Evolutionary conservation across 768 basidiomycete species (phyloP), one percentile per base, ranked within the genome.

Genomic region (Mycena floridula): DNA sequence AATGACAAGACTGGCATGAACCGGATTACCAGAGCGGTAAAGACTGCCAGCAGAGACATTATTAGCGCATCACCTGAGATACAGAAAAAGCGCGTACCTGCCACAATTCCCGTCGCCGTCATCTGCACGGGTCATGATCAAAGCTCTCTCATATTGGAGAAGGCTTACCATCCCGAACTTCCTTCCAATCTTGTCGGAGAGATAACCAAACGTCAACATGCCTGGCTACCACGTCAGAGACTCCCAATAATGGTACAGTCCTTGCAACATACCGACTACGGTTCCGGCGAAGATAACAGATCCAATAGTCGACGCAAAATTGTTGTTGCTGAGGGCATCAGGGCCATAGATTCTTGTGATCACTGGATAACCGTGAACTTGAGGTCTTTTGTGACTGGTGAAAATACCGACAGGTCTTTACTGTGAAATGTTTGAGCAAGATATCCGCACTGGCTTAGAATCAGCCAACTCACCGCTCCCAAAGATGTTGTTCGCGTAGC

Each of bases 251-350:
- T n/a, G n/a, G n/a, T n/a, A n/a, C n/a, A n/a, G n/a, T n/a, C n/a
- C n/a, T n/a, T n/a, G n/a, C 27, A 92, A 64, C 88, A 89, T 91
- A 26, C 93, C 91, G 8, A 90, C 72, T n/a, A 95, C 64, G 6
- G 84, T 88, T 12, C 92, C 92, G 24, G 83, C 92, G 51, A 95
- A 97, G 2, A 75, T 76, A 49, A 90, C 64, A 56, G 86, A 82
- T 44, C 71, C 73, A 36, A 95, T 64, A 1, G 75, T 73, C 13
- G 66, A 79, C 56, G 73, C 72, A 58, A 89, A 87, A 54, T 83
- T 74, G 46, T 79, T 62, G 8, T 64, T 53, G 7, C 54, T 56
- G 55, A 89, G 60, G 2, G 68, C 69, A 0, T 70, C 70, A 4
- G 72, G 50, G 43, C 81, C 81, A 57, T 94, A 94, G 27, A 91